Percentiles rank a stretch among this genome's conserved stretches.
Conservation (phyloP, 192 early-diverging fungal species). For the Umbelopsis vinacea region DNA sequence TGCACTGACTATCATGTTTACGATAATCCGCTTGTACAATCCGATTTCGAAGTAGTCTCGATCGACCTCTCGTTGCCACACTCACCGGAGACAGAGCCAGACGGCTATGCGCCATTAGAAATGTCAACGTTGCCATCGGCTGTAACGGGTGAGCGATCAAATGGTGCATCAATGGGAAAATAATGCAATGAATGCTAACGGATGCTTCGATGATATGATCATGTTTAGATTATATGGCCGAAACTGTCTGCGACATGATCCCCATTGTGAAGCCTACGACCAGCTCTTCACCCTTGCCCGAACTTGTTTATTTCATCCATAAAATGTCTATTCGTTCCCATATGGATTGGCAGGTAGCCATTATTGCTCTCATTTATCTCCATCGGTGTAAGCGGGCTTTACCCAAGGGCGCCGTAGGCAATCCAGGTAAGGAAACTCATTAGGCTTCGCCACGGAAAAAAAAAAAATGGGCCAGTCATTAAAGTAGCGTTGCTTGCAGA, state of each 20-base stretch:
- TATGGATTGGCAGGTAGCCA: conserved; percentile 38
- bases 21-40: not conserved
- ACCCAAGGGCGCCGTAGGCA: conserved; percentile 39
- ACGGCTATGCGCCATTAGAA: not conserved
- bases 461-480: no score
- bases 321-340: conserved; percentile 36
- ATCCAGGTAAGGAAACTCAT: conserved; percentile 34
- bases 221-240: conserved; percentile 38
- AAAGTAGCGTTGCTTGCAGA: conserved; percentile 35
- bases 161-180: not conserved
- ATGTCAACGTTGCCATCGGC: not conserved
- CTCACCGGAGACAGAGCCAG: not conserved
- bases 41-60: not conserved
- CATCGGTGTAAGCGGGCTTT: conserved; percentile 35
- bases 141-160: not conserved
- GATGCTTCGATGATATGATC: not conserved
- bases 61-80: not conserved
- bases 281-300: conserved; percentile 33
- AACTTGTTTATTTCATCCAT: conserved; percentile 43
- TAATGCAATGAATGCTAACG: not conserved
- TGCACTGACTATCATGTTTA: conserved; percentile 11
- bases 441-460: no score
- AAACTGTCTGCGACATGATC: conserved; percentile 38
- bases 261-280: conserved; percentile 21
- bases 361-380: conserved; percentile 41